These are phyloP conservation scores for Euphrasia arctica DNA, from an alignment of 305 asterid species.

Conservation along the genomic window DNA sequence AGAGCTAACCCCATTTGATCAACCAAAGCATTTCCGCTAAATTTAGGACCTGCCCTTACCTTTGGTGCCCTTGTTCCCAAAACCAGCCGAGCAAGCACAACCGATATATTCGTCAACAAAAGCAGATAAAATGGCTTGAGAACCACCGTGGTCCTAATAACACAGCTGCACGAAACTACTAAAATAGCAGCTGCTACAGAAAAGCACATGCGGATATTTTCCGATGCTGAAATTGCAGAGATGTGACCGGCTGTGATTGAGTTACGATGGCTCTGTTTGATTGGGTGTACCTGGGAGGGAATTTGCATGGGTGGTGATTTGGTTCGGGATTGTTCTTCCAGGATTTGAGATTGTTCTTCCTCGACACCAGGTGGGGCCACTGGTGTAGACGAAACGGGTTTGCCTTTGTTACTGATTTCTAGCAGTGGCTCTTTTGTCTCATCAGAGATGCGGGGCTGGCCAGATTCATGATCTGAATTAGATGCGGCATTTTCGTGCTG, in stretches of 20 bases:
- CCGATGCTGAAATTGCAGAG: constrained; percentile 59
- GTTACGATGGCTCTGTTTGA: constrained; percentile 29
- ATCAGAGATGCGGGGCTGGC: constrained; percentile 13
- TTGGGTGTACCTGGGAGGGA: constrained; percentile 20
- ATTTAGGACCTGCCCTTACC: constrained; percentile 28
- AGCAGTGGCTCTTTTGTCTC: constrained; percentile 32
- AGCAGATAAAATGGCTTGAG: constrained; percentile 67
- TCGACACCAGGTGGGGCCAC: constrained; percentile 30
- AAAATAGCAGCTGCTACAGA: constrained; percentile 55
- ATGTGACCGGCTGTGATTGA: constrained; percentile 41
- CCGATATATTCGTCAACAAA: constrained; percentile 55
- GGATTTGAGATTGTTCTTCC: constrained; percentile 33
- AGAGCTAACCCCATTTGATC: constrained; percentile 59
- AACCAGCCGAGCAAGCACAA: constrained; percentile 44
- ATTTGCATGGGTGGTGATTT: constrained; percentile 29
- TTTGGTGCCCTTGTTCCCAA: constrained; percentile 30
- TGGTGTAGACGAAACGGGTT: constrained; percentile 30
- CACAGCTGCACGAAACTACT: constrained; percentile 43
- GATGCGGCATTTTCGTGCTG: constrained; percentile 24
- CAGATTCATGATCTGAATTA: constrained; percentile 22
- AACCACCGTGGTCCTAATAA: constrained; percentile 34
- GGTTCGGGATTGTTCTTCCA: constrained; percentile 34
- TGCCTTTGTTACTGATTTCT: constrained; percentile 32
- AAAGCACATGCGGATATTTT: constrained; percentile 47
- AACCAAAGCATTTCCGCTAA: constrained; percentile 39